Evolutionary conservation across 768 basidiomycete genomes (phyloP), one percentile per base, ranked within the genome.

Genomic region (Lyophyllum decastes): DNA sequence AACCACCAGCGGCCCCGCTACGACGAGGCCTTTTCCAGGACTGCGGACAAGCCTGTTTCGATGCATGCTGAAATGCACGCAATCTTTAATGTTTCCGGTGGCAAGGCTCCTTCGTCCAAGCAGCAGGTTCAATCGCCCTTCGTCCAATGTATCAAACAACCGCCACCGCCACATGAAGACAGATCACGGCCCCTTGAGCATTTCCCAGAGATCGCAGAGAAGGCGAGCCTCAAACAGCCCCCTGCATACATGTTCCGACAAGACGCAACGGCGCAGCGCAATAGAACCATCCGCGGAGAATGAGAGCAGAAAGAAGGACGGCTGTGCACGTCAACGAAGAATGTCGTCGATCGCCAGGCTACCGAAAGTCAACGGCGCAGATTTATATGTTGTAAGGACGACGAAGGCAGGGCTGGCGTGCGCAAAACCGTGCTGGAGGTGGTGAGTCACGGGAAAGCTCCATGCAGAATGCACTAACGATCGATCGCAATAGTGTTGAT

Each of bases 41-140:
- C 69, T 52, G 73, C 72, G 49, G 75, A 76, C 50, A 81, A 76
- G 73, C 68, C 72, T 19, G 57, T 74, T 16, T 75, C 71, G 2
- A 74, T 85, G 82, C 82, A 85, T 61, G 82, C 84, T 2, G 82
- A 84, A 70, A 85, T 84, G 84, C 79, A 84, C 60, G 79, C 78
- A 26, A 85, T 84, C 56, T 81, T 79, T 69, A 83, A 70, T 61
- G 64, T 79, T 54, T 81, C 79, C 51, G 71, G 78, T 65, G 73
- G 79, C 72, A 74, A 73, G 76, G 76, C 78, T 44, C 81, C 81
- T 49, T 76, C 80, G 59, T 79, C 77, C 73, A 81, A 79, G 75
- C 77, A 74, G 71, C 82, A 82, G 71, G 75, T 81, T 80, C 74
- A 79, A 81, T 50, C 45, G 54, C 26, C 34, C 48, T 38, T 53